Conservation (phyloP, 1,284 basidiomycete species). For the Agaricales sp. region DNA sequence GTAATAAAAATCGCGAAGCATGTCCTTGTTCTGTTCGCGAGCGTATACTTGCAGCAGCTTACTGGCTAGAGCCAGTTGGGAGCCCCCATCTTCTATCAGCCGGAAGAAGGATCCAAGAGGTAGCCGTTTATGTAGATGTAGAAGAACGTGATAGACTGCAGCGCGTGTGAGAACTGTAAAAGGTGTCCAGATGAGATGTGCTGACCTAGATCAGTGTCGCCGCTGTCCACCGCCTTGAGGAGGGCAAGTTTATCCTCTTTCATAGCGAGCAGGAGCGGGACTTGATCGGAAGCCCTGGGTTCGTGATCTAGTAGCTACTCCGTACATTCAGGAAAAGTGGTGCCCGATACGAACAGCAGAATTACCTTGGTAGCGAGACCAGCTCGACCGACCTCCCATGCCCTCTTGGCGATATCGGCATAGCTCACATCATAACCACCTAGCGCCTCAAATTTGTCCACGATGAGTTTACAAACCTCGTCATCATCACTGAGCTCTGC, state of each 20-base stretch:
- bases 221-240: conserved; percentile 86
- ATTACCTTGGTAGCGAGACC: conserved; percentile 82
- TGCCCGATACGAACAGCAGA: neutral
- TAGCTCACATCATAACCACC: conserved; percentile 76
- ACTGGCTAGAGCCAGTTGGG: conserved; percentile 62
- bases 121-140: conserved; percentile 76
- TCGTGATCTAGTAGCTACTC: conserved; percentile 86
- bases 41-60: conserved; percentile 82
- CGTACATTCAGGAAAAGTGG: conserved; percentile 2
- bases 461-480: conserved; percentile 72
- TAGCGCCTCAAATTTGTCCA: conserved; percentile 74
- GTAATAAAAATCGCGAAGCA: conserved; percentile 95
- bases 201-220: conserved; percentile 89
- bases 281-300: conserved; percentile 83
- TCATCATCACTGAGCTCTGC: conserved; percentile 60
- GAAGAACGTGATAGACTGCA: conserved; percentile 82
- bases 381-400: conserved; percentile 85
- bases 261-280: conserved; percentile 88
- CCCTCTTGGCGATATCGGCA: conserved; percentile 89
- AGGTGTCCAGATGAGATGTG: conserved; percentile 6
- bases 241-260: conserved; percentile 88
- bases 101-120: conserved; percentile 92
- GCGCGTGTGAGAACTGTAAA: neutral
- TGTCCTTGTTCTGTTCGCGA: conserved; percentile 80
- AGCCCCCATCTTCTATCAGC: conserved; percentile 83